These are phyloP conservation scores for Blepharisma stoltei DNA, from an alignment of 73 alveolate species.

Conservation along the genomic window DNA sequence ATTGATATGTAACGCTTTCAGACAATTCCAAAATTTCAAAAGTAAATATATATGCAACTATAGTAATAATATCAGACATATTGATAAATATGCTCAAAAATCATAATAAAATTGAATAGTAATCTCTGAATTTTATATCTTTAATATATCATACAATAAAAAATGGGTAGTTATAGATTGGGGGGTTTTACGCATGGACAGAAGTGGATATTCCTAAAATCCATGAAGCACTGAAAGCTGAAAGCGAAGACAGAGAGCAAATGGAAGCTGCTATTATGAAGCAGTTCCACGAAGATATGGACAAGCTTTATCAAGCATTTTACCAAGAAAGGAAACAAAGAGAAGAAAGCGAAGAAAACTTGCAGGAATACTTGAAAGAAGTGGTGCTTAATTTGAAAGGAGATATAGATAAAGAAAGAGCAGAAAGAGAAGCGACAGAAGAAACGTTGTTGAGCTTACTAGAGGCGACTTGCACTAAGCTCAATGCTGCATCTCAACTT, in stretches of 20 bases:
- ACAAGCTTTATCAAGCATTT: slow-evolving; percentile 33
- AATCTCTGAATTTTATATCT: too few relatives aligned
- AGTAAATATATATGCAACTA: too few relatives aligned
- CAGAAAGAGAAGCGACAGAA: slow-evolving; percentile 46
- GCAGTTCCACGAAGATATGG: slow-evolving; percentile 33
- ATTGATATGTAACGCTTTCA: too few relatives aligned
- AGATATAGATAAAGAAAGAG: slow-evolving; percentile 41
- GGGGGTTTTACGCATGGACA: too few relatives aligned
- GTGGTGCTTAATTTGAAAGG: slow-evolving; percentile 28
- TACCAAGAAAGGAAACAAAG: slow-evolving; percentile 31
- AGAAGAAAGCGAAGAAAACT: slow-evolving; percentile 40
- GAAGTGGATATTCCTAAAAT: slow-evolving; percentile 25
- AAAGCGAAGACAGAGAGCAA: slow-evolving; percentile 32
- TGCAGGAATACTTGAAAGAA: slow-evolving; percentile 38
- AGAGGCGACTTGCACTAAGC: slow-evolving; percentile 40
- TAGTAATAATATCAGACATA: too few relatives aligned
- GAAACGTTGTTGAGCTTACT: slow-evolving; percentile 40
- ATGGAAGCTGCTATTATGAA: slow-evolving; percentile 47
- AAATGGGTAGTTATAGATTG: too few relatives aligned
- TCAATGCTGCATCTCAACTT: slow-evolving; percentile 30
- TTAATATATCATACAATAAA: too few relatives aligned
- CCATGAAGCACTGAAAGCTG: slow-evolving; percentile 23
- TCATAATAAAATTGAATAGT: too few relatives aligned
- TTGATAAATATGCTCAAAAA: too few relatives aligned
- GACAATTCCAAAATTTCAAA: too few relatives aligned